phyloP scores from a whole-genome alignment of 1,284 basidiomycete species.

The Sporisorium reilianum region DNA sequence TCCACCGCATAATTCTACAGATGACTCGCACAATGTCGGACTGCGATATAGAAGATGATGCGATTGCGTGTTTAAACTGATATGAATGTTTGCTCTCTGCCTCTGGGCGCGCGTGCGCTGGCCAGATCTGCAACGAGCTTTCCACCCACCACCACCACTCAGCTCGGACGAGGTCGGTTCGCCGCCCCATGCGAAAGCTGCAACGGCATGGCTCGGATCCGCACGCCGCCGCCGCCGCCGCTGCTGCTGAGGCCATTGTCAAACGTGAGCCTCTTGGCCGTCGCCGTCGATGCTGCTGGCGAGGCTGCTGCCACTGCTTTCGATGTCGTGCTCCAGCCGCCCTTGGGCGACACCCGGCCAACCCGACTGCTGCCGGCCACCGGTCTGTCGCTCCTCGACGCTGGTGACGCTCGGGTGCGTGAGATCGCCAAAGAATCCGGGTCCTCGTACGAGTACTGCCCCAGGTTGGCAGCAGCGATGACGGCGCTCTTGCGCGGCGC shows the following conservation, averaged over 20 bases:
- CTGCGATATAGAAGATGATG: too few relatives aligned
- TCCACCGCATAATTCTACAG: too few relatives aligned
- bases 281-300: not conserved
- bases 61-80: too few relatives aligned
- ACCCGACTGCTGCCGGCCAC: not conserved
- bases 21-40: too few relatives aligned
- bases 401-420: not conserved
- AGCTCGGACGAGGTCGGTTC: conserved; percentile 22
- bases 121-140: too few relatives aligned
- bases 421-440: not conserved
- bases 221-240: not conserved
- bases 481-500: conserved; percentile 29
- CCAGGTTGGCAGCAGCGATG: conserved; percentile 20
- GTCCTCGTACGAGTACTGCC: conserved; percentile 26
- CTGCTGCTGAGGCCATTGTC: conserved; percentile 1
- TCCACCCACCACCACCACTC: not conserved
- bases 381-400: not conserved
- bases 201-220: conserved; percentile 29
- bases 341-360: conserved; percentile 5
- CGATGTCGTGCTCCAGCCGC: not conserved
- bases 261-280: conserved; percentile 27
- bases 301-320: not conserved
- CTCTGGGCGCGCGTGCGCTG: too few relatives aligned
- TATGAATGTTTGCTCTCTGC: too few relatives aligned
- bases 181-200: conserved; percentile 6